phyloP scores from a whole-genome alignment of 2,329 filamentous ascomycete species.

The Ophiosphaerella narmari region DNA sequence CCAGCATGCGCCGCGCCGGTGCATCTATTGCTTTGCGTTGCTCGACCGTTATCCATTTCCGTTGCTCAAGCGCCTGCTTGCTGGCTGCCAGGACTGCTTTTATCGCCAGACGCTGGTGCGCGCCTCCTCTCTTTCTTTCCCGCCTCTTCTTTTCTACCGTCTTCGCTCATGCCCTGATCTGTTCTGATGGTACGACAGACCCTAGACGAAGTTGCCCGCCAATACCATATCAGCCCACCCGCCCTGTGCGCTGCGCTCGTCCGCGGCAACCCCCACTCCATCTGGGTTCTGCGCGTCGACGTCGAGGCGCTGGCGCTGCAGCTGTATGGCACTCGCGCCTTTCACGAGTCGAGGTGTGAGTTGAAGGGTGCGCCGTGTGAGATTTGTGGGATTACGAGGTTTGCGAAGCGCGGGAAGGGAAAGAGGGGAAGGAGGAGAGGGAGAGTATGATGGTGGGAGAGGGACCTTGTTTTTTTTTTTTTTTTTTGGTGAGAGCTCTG shows the following conservation, averaged over 20 bases:
- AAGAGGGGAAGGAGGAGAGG: too few species aligned
- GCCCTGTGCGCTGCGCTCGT: conserved; percentile 15
- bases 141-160: too few species aligned
- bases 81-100: conserved; percentile 35
- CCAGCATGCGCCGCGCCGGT: conserved; percentile 32
- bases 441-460: too few species aligned
- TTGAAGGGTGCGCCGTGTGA: conserved; percentile 29
- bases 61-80: conserved; percentile 19
- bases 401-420: background rate
- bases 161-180: too few species aligned
- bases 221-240: conserved; percentile 32
- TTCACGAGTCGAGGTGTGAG: conserved; percentile 28
- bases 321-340: conserved; percentile 36
- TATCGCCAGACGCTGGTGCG: conserved; percentile 34
- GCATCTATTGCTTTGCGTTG: conserved; percentile 30
- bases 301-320: conserved; percentile 36
- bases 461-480: too few species aligned
- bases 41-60: conserved; percentile 34
- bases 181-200: conserved; percentile 11
- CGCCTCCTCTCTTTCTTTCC: background rate
- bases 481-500: too few species aligned
- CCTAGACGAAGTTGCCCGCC: conserved; percentile 31
- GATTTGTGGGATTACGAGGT: conserved; percentile 27
- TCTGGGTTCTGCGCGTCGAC: conserved; percentile 36
- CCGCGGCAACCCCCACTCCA: conserved; percentile 14